Conservation (phyloP, 2,329 filamentous ascomycete species). For the Xylaria sp. region DNA sequence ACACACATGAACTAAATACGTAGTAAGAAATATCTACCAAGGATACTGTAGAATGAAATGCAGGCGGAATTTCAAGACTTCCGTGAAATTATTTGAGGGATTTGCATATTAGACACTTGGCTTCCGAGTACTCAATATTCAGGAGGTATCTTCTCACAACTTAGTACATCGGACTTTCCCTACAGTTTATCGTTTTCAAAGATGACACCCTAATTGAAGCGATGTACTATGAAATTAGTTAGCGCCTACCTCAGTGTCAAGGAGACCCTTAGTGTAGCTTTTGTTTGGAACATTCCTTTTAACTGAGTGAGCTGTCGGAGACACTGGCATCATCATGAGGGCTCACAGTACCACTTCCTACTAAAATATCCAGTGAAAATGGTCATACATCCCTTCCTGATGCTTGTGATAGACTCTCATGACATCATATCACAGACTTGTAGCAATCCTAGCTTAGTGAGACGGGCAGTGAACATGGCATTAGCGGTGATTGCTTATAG, state of each 20-base stretch:
- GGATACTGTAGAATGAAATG: neutral
- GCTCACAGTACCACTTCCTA: neutral
- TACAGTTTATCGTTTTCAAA: neutral
- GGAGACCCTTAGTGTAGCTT: neutral
- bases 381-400: neutral
- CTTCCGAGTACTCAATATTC: neutral
- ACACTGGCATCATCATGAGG: neutral
- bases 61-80: neutral
- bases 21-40: neutral
- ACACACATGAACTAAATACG: neutral
- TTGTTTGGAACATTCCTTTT: neutral
- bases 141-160: neutral
- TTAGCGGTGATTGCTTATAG: constrained; percentile 2
- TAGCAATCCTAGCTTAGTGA: neutral
- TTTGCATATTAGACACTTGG: no score
- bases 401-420: neutral
- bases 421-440: neutral
- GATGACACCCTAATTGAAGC: neutral
- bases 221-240: neutral
- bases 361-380: neutral
- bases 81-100: neutral
- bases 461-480: neutral
- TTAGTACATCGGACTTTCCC: neutral
- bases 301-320: neutral
- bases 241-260: neutral